A percentile compares a stretch with the other conserved stretches of the same genome.
phyloP scores from a whole-genome alignment of 805 yeast species.

The Pichia exigua region DNA sequence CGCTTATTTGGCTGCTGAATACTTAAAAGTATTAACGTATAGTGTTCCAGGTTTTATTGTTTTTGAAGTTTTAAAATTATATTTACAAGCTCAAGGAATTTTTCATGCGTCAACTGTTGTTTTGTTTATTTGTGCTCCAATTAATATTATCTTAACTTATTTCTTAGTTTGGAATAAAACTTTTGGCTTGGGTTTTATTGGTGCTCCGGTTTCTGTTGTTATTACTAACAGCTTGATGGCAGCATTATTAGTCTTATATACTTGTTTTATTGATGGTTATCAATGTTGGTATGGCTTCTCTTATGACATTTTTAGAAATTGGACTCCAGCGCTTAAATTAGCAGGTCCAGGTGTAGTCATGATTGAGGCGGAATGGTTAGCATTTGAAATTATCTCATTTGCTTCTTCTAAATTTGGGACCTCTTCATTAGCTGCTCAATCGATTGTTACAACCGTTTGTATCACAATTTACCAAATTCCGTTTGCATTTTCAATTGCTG shows the following conservation, averaged over 20 bases:
- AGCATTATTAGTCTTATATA: constrained; percentile 32
- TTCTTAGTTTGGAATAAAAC: constrained; percentile 36
- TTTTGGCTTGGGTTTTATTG: constrained; percentile 46
- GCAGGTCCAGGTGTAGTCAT: constrained; percentile 51
- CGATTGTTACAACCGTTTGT: constrained; percentile 37
- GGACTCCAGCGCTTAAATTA: constrained; percentile 37
- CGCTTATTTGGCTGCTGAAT: constrained; percentile 40
- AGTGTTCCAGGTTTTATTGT: constrained; percentile 52
- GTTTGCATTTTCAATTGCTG: constrained; percentile 50
- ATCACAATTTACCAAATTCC: constrained; percentile 48
- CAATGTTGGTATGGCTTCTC: constrained; percentile 47
- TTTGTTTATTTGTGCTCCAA: constrained; percentile 46
- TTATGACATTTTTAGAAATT: constrained; percentile 34
- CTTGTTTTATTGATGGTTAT: constrained; percentile 37
- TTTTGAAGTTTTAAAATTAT: constrained; percentile 50
- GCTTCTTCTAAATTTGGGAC: constrained; percentile 50
- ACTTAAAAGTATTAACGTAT: constrained; percentile 37
- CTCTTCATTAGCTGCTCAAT: constrained; percentile 45
- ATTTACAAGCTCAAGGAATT: constrained; percentile 51
- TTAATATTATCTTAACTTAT: constrained; percentile 40
- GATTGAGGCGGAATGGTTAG: constrained; percentile 55
- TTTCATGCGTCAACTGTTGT: constrained; percentile 50
- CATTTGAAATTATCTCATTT: constrained; percentile 49
- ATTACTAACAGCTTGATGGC: constrained; percentile 54
- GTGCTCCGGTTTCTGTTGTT: constrained; percentile 54